These are phyloP conservation scores for Isabelozyma heimii DNA, from an alignment of 805 yeast genomes.

Conservation along the genomic window DNA sequence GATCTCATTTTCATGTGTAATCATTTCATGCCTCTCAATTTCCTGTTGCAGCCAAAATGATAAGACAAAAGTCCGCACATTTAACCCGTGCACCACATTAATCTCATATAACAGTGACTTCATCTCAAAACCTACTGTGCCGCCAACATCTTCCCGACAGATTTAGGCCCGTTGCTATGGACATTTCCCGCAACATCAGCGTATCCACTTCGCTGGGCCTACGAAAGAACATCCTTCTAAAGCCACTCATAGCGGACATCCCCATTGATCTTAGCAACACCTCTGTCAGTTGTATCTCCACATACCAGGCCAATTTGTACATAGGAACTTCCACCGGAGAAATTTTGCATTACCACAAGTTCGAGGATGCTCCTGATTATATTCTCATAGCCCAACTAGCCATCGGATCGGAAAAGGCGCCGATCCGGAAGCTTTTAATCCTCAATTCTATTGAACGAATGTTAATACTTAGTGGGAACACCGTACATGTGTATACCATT, in stretches of 20 bases:
- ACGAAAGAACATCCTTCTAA: background rate
- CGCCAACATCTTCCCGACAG: background rate
- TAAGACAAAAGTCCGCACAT: too few relatives aligned
- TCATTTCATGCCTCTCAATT: too few relatives aligned
- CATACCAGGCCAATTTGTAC: slow-evolving; percentile 30
- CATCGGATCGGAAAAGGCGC: slow-evolving; percentile 7
- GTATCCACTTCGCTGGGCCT: background rate
- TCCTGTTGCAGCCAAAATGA: too few relatives aligned
- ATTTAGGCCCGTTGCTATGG: background rate
- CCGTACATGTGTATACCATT: slow-evolving; percentile 22
- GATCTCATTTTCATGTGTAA: too few relatives aligned
- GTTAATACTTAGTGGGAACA: slow-evolving; percentile 24
- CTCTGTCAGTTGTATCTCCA: slow-evolving; percentile 14
- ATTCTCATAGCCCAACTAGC: slow-evolving; percentile 24
- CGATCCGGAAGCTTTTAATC: slow-evolving; percentile 22
- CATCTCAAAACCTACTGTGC: background rate
- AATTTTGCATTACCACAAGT: slow-evolving; percentile 36
- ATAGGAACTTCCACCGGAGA: slow-evolving; percentile 36
- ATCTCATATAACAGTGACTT: background rate
- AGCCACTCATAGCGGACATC: background rate
- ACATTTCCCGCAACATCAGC: background rate
- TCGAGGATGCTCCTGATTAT: slow-evolving; percentile 37
- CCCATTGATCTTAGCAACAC: background rate
- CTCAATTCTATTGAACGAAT: slow-evolving; percentile 22
- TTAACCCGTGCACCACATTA: background rate